Evolutionary conservation across 305 asterid genomes (phyloP).

Genomic region (Stenogyne calaminthoides): DNA sequence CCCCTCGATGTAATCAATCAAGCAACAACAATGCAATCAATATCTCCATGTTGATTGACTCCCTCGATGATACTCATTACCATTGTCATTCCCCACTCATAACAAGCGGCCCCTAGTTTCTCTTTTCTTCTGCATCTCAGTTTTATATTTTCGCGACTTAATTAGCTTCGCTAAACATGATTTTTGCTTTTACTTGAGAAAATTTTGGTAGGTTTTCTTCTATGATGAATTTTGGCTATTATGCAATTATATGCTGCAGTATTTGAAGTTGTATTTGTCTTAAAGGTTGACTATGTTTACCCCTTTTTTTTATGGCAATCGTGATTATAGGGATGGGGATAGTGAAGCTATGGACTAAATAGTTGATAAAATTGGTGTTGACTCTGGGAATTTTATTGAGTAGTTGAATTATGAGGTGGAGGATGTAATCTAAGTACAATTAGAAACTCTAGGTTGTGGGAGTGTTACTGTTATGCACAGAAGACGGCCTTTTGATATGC

Average conservation of each 20-base stretch:
- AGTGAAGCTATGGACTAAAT: slow-evolving; percentile 1
- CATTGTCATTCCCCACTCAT: too few species aligned
- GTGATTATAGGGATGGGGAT: neutral
- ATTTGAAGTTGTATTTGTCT: neutral
- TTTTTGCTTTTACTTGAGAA: slow-evolving; percentile 17
- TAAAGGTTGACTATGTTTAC: neutral
- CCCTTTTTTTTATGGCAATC: neutral
- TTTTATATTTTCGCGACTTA: neutral
- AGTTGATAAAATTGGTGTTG: neutral
- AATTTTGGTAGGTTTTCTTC: slow-evolving; percentile 18
- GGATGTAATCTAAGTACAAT: slow-evolving; percentile 12
- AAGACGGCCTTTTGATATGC: neutral
- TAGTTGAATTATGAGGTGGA: neutral
- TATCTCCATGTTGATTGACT: too few species aligned
- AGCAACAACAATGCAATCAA: too few species aligned
- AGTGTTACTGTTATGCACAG: neutral
- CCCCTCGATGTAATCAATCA: too few species aligned
- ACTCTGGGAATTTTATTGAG: neutral
- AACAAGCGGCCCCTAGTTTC: too few species aligned
- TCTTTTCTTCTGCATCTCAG: slow-evolving; percentile 30
- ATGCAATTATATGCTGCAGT: neutral
- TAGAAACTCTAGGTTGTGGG: slow-evolving; percentile 1
- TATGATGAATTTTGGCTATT: slow-evolving; percentile 10
- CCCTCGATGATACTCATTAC: too few species aligned
- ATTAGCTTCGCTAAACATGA: neutral